These are phyloP conservation scores for Salix dunnii DNA, from an alignment of 345 rosid genomes.

Conservation along the genomic window DNA sequence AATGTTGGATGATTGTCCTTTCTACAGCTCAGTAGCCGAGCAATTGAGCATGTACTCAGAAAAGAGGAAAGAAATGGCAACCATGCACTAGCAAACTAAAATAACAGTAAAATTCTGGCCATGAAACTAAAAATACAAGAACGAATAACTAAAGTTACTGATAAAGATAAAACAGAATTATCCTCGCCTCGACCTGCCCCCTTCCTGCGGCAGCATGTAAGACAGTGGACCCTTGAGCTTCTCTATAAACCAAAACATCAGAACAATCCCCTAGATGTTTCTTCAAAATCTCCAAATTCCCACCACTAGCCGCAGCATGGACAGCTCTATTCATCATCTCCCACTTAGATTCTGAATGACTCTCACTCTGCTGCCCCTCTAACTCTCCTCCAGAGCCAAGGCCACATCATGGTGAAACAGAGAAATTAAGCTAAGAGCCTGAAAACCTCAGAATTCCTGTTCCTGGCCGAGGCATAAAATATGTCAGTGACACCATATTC, in stretches of 20 bases:
- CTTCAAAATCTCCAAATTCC: constrained; percentile 66
- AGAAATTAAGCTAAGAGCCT: constrained; percentile 47
- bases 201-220: constrained; percentile 80
- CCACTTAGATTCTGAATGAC: constrained; percentile 39
- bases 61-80: neutral
- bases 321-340: constrained; percentile 83
- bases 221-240: constrained; percentile 61
- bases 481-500: constrained; percentile 91
- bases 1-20: neutral
- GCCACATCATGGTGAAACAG: constrained; percentile 34
- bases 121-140: neutral
- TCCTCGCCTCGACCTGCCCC: constrained; percentile 74
- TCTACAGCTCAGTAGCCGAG: neutral
- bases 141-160: neutral
- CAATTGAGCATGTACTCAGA: neutral
- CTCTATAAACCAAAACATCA: constrained; percentile 48
- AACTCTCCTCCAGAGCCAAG: constrained; percentile 34
- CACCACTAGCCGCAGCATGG: constrained; percentile 88
- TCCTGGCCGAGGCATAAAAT: constrained; percentile 75
- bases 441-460: constrained; percentile 64
- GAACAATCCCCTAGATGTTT: constrained; percentile 36
- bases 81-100: neutral
- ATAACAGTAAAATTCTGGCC: neutral
- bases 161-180: neutral
- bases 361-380: constrained; percentile 35